A percentile compares a stretch with the other conserved stretches of the same genome.
phyloP scores from a whole-genome alignment of 2,329 filamentous ascomycete species.

The Fusarium xylarioides region DNA sequence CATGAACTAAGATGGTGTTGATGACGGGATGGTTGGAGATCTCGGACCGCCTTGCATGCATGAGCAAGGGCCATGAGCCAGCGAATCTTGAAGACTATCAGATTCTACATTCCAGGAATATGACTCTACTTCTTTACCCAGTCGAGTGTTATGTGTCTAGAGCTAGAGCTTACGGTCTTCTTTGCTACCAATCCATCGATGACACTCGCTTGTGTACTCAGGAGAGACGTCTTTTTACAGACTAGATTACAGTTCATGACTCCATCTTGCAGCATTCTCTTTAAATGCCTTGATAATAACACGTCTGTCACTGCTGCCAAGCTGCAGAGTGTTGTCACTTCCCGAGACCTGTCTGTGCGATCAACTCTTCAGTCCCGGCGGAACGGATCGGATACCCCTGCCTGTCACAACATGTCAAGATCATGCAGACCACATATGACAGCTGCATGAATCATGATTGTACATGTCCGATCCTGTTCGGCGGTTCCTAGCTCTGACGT shows the following conservation, averaged over 20 bases:
- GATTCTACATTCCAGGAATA: background rate
- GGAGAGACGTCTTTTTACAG: background rate
- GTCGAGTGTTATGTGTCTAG: background rate
- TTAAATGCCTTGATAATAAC: fast-evolving
- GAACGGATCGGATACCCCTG: constrained; percentile 1
- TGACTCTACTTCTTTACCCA: fast-evolving
- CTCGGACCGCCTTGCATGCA: background rate
- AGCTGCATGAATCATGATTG: constrained; percentile 2
- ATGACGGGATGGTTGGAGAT: background rate
- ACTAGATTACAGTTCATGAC: background rate
- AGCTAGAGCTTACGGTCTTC: background rate
- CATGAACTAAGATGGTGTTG: background rate
- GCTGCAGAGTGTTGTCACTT: background rate
- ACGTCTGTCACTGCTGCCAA: background rate
- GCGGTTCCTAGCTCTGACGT: background rate
- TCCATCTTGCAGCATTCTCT: background rate
- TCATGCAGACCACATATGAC: background rate
- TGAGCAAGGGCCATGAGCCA: background rate
- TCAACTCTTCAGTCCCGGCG: background rate
- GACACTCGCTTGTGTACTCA: background rate
- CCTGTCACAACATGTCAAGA: constrained; percentile 13
- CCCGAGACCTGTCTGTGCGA: background rate
- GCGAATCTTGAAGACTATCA: background rate
- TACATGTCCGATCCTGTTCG: constrained; percentile 3
- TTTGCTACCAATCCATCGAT: background rate